Conservation (phyloP, 208 protist species). For the Trypanosoma avium region DNA sequence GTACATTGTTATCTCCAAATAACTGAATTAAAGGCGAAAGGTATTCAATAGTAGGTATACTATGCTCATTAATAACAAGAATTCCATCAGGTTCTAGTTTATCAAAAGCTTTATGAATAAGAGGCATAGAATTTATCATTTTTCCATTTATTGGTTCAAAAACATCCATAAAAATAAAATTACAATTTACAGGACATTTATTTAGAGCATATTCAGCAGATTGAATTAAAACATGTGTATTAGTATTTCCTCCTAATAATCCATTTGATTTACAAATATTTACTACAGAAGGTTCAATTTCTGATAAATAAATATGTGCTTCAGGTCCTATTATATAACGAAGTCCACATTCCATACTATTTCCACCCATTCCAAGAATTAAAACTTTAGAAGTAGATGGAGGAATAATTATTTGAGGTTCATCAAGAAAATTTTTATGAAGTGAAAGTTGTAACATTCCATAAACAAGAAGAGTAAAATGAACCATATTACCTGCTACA, state of each 20-base stretch:
- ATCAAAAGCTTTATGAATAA: constrained; percentile 39
- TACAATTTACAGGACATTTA: constrained; percentile 27
- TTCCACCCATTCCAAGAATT: constrained; percentile 81
- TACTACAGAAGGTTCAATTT: constrained; percentile 71
- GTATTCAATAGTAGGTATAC: constrained; percentile 37
- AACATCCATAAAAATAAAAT: constrained; percentile 78
- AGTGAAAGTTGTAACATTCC: constrained; percentile 25
- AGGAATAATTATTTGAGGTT: constrained; percentile 20
- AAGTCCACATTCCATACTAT: constrained; percentile 72
- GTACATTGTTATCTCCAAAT: constrained; percentile 58
- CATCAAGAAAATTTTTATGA: background rate
- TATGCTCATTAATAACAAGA: constrained; percentile 75
- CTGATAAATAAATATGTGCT: constrained; percentile 54
- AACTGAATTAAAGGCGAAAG: constrained; percentile 39
- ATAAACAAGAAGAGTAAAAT: constrained; percentile 61
- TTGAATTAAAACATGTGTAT: constrained; percentile 36
- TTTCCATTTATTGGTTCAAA: constrained; percentile 65
- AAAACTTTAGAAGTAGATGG: constrained; percentile 33
- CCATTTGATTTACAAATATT: constrained; percentile 37
- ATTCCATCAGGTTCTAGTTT: constrained; percentile 51
- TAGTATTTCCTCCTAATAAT: constrained; percentile 27
- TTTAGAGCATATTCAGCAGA: constrained; percentile 32
- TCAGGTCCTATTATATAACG: constrained; percentile 45
- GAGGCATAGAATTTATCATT: constrained; percentile 41
- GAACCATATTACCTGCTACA: constrained; percentile 73